Conservation (phyloP, 148 eudicot species). For the Fagopyrum esculentum region DNA sequence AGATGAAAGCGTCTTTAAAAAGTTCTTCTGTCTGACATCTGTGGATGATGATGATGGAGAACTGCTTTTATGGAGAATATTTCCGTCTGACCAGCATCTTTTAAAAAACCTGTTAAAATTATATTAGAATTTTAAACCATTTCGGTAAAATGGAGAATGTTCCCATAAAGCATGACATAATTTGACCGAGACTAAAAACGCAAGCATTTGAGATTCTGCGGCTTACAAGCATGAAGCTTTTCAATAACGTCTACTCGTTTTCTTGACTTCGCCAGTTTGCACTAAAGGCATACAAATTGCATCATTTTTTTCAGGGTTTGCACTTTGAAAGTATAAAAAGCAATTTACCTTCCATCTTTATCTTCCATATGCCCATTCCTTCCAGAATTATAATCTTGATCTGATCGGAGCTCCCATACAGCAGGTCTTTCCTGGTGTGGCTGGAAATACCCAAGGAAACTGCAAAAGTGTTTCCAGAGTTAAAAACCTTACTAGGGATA, state of each 20-base stretch:
- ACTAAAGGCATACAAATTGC: neutral
- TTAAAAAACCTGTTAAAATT: conserved; percentile 39
- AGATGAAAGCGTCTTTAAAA: conserved; percentile 28
- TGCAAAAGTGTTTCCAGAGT: conserved; percentile 20
- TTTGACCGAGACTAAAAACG: neutral
- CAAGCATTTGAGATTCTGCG: neutral
- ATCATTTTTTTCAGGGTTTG: too few relatives aligned
- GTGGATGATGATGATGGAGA: conserved; percentile 29
- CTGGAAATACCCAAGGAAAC: conserved; percentile 83
- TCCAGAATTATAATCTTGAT: conserved; percentile 39
- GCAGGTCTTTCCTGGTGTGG: conserved; percentile 65
- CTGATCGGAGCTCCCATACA: conserved; percentile 56
- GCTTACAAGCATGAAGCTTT: neutral
- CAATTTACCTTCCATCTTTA: conserved; percentile 48
- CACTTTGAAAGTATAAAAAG: neutral
- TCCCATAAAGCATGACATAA: neutral
- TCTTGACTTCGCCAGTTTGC: neutral
- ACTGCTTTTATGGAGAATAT: conserved; percentile 52
- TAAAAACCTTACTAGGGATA: neutral
- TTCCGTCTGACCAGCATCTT: conserved; percentile 84
- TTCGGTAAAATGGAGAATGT: neutral
- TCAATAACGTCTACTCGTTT: neutral
- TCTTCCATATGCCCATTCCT: conserved; percentile 33
- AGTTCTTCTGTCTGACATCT: conserved; percentile 27
- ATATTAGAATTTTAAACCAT: neutral